Conservation (phyloP, 2,329 filamentous ascomycete species). For the Diaporthe sp. region DNA sequence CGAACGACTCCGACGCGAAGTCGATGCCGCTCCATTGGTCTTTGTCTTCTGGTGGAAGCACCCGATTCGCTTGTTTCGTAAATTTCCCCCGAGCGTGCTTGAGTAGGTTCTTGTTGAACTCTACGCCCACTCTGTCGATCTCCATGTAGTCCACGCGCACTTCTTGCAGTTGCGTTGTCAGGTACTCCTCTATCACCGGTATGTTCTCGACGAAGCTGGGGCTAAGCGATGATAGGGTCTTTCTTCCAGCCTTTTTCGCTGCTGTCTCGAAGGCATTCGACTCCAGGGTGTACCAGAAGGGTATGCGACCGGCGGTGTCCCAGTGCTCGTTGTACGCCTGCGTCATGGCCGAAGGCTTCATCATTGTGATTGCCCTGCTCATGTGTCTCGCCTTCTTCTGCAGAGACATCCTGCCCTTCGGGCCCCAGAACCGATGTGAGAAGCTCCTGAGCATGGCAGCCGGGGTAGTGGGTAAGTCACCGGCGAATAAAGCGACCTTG, state of each 20-base stretch:
- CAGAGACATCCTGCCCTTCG: background rate
- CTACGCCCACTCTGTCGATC: background rate
- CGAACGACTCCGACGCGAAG: background rate
- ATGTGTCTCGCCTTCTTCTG: background rate
- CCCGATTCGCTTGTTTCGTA: accelerated
- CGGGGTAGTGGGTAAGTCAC: background rate
- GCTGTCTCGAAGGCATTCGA: background rate
- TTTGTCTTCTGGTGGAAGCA: background rate
- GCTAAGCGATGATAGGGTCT: accelerated
- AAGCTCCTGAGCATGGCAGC: background rate
- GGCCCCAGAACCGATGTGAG: background rate
- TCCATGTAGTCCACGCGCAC: background rate
- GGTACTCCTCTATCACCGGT: background rate
- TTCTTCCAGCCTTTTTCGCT: background rate
- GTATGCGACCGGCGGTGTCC: background rate
- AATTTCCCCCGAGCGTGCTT: background rate
- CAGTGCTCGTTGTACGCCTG: background rate
- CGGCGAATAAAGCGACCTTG: conserved; percentile 1
- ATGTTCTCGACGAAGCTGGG: background rate
- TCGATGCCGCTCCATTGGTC: background rate
- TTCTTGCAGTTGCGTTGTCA: background rate
- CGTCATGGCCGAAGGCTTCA: background rate
- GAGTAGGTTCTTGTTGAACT: background rate
- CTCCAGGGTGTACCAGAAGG: background rate
- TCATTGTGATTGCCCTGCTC: background rate